phyloP scores from a whole-genome alignment of 441 rosid genomes.

The Populus hybrid region DNA sequence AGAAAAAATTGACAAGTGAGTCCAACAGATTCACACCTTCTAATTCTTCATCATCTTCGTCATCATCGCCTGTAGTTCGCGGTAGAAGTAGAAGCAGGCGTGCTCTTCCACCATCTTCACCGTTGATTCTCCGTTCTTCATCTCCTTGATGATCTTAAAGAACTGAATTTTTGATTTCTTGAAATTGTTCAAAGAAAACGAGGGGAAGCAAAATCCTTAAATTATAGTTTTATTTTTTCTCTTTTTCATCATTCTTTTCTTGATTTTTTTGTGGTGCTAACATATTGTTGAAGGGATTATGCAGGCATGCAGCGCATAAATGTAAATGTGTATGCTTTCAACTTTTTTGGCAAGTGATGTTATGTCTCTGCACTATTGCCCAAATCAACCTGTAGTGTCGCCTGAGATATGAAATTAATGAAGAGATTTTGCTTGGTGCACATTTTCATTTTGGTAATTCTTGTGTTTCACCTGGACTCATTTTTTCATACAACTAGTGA shows the following conservation, averaged over 20 bases:
- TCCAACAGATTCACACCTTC: conserved; percentile 44
- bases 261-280: conserved; percentile 27
- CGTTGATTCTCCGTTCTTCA: conserved; percentile 44
- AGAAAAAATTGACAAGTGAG: conserved; percentile 50
- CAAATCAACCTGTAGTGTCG: conserved; percentile 1
- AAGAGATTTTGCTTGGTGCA: neutral
- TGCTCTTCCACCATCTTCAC: conserved; percentile 54
- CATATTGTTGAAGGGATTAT: conserved; percentile 12
- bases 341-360: neutral
- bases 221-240: neutral
- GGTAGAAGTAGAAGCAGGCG: conserved; percentile 83
- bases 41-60: conserved; percentile 54
- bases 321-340: conserved; percentile 24
- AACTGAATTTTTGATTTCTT: conserved; percentile 6
- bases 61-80: conserved; percentile 59
- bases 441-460: neutral
- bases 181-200: conserved; percentile 20
- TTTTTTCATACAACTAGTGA: neutral
- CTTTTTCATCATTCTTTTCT: neutral
- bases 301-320: conserved; percentile 27
- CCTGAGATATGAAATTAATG: conserved; percentile 7
- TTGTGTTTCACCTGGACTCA: neutral
- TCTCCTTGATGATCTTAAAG: conserved; percentile 23
- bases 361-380: conserved; percentile 16
- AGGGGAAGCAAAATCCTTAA: conserved; percentile 17